These are phyloP conservation scores for Galerina marginata DNA, from an alignment of 768 basidiomycete genomes.

Conservation along the genomic window DNA sequence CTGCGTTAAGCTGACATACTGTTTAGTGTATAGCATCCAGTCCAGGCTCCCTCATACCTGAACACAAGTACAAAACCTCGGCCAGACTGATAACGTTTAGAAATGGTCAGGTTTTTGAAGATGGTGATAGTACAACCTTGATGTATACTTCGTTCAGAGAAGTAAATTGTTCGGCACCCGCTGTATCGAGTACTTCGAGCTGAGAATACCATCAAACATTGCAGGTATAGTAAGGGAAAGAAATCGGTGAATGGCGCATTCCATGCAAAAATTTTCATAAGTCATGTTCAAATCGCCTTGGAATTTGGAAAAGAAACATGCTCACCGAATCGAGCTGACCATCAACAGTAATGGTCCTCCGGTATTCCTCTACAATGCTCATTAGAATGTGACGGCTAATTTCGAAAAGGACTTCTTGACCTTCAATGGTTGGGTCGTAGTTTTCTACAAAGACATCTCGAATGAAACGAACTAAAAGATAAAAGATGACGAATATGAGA, in stretches of 20 bases:
- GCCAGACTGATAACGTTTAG: constrained; percentile 52
- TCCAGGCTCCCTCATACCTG: constrained; percentile 48
- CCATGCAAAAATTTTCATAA: constrained; percentile 1
- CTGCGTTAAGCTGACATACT: constrained; percentile 67
- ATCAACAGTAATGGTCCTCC: constrained; percentile 67
- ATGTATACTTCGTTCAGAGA: constrained; percentile 84
- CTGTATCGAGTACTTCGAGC: constrained; percentile 85
- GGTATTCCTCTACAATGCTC: constrained; percentile 66
- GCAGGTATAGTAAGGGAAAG: not conserved
- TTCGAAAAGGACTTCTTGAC: constrained; percentile 37
- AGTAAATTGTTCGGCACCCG: constrained; percentile 86
- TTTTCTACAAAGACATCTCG: constrained; percentile 73
- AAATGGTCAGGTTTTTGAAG: not conserved
- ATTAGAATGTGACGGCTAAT: constrained; percentile 13
- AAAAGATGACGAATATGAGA: not conserved
- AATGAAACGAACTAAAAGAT: constrained; percentile 65
- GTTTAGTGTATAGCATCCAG: constrained; percentile 1
- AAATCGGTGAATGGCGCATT: not conserved
- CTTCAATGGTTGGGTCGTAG: constrained; percentile 88
- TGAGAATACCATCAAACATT: constrained; percentile 28
- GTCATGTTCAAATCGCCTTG: not conserved
- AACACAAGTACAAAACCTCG: constrained; percentile 86
- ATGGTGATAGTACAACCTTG: constrained; percentile 51
- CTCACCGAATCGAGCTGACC: constrained; percentile 66
- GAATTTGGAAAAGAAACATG: constrained; percentile 10